These are phyloP conservation scores for Zymoseptoria tritici DNA, from an alignment of 2,329 filamentous ascomycete genomes.

Conservation along the genomic window DNA sequence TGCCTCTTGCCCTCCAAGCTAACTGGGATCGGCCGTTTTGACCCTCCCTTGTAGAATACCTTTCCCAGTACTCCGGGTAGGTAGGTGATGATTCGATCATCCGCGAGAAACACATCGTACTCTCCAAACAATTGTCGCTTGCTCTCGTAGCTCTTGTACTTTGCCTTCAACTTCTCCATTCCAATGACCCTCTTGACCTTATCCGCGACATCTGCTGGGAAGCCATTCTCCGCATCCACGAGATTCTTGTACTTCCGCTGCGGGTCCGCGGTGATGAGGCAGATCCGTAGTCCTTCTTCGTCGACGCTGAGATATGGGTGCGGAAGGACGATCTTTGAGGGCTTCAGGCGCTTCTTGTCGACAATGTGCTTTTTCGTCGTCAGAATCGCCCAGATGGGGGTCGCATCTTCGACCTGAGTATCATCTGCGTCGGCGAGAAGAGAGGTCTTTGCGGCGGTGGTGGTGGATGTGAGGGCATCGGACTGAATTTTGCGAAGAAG, in stretches of 20 bases:
- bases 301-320: slow-evolving; percentile 54
- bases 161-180: slow-evolving; percentile 74
- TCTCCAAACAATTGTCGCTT: slow-evolving; percentile 75
- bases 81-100: slow-evolving; percentile 69
- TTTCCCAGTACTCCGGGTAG: slow-evolving; percentile 79
- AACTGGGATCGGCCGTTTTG: slow-evolving; percentile 82
- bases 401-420: slow-evolving; percentile 40
- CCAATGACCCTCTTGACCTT: slow-evolving; percentile 61
- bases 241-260: slow-evolving; percentile 89
- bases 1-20: slow-evolving; percentile 53
- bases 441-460: slow-evolving; percentile 45
- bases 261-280: slow-evolving; percentile 74
- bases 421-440: slow-evolving; percentile 47
- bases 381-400: slow-evolving; percentile 54
- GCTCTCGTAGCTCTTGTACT: slow-evolving; percentile 83
- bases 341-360: slow-evolving; percentile 74
- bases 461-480: slow-evolving; percentile 39
- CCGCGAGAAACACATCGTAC: slow-evolving; percentile 89
- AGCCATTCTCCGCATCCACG: slow-evolving; percentile 57
- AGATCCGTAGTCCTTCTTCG: slow-evolving; percentile 54
- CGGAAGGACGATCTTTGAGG: slow-evolving; percentile 60
- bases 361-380: slow-evolving; percentile 60
- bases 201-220: slow-evolving; percentile 41
- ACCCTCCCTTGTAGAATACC: slow-evolving; percentile 77
- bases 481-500: slow-evolving; percentile 46